These are phyloP conservation scores for Penicillium crystallinum DNA, from an alignment of 495 filamentous ascomycete genomes.

Conservation along the genomic window DNA sequence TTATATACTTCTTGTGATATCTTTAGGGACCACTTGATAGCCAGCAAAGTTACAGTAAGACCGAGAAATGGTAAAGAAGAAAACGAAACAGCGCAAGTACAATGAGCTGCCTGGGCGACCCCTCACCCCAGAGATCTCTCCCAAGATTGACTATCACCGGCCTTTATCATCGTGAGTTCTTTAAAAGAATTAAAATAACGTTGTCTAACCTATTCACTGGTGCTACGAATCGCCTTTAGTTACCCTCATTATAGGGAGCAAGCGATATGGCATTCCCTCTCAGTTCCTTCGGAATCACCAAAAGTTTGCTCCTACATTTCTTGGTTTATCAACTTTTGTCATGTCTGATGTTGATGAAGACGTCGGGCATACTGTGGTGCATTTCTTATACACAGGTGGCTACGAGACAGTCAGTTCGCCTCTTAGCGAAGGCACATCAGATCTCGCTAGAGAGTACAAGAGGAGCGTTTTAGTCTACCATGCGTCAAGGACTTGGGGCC, in stretches of 20 bases:
- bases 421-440: not conserved
- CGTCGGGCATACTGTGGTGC: conserved; percentile 8
- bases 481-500: conserved; percentile 6
- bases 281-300: not conserved
- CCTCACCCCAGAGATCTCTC: conserved; percentile 6
- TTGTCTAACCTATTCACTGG: conserved; percentile 7
- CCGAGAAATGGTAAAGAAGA: too few species aligned
- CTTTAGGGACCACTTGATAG: too few species aligned
- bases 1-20: too few species aligned
- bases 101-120: too few species aligned
- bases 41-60: not conserved
- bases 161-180: conserved; percentile 7
- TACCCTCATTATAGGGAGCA: conserved; percentile 4
- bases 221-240: conserved; percentile 2
- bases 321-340: conserved; percentile 2
- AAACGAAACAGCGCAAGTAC: too few species aligned
- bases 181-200: not conserved
- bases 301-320: not conserved
- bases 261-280: conserved; percentile 8
- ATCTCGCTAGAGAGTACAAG: conserved; percentile 10
- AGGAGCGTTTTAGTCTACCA: conserved; percentile 11
- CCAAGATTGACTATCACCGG: conserved; percentile 8
- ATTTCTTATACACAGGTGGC: conserved; percentile 8
- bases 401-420: conserved; percentile 7
- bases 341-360: conserved; percentile 9